Percentiles rank a stretch among this genome's conserved stretches.
Conservation (phyloP, 1,284 basidiomycete species). For the Hemileia vastatrix region DNA sequence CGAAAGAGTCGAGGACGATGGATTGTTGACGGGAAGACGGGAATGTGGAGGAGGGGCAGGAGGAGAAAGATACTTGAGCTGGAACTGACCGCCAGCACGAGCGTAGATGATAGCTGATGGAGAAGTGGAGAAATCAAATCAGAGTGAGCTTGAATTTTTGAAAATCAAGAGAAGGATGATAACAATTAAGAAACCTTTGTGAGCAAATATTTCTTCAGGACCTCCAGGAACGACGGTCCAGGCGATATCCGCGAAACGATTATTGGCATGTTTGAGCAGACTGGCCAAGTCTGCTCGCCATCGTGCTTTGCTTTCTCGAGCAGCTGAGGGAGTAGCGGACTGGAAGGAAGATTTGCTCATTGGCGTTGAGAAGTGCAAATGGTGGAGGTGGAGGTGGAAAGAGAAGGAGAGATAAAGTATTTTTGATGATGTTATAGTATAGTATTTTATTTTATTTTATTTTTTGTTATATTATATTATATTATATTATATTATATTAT, state of each 20-base stretch:
- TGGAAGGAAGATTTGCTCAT: neutral
- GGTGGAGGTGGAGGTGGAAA: neutral
- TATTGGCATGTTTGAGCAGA: constrained; percentile 67
- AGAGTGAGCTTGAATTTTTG: neutral
- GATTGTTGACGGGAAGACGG: constrained; percentile 8
- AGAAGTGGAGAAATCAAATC: neutral
- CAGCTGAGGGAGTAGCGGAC: neutral
- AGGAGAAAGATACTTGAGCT: constrained; percentile 21
- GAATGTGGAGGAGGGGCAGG: constrained; percentile 17
- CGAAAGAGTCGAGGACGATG: constrained; percentile 7
- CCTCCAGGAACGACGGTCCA: constrained; percentile 51
- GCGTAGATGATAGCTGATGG: constrained; percentile 22
- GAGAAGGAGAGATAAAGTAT: neutral
- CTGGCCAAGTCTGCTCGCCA: constrained; percentile 53
- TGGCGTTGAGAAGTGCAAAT: neutral
- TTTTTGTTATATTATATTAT: too few species aligned
- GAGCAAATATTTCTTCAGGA: constrained; percentile 56
- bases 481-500: too few species aligned
- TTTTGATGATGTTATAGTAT: too few species aligned
- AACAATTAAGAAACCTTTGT: constrained; percentile 59
- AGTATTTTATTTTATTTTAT: too few species aligned
- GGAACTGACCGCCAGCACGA: constrained; percentile 20
- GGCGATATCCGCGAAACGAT: constrained; percentile 81
- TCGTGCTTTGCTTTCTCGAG: constrained; percentile 7
- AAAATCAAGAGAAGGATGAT: neutral